These are phyloP conservation scores for Umbelopsis ramanniana DNA, from an alignment of 192 early-diverging fungal species.

Conservation along the genomic window DNA sequence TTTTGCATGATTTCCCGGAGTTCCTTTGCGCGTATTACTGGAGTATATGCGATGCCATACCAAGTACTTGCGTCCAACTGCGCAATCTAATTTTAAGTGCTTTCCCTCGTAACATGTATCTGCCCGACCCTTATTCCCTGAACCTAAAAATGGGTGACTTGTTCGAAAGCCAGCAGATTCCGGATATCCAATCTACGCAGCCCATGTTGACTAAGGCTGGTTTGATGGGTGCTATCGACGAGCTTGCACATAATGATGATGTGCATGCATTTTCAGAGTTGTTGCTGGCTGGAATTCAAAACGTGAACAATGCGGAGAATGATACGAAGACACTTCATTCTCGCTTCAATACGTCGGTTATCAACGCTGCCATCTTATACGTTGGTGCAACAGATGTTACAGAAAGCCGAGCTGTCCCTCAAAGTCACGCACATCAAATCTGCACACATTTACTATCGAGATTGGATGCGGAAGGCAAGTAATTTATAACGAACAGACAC, in stretches of 20 bases:
- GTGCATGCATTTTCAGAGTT: slow-evolving; percentile 62
- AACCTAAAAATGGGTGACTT: slow-evolving; percentile 89
- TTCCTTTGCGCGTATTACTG: slow-evolving; percentile 93
- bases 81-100: slow-evolving; percentile 97
- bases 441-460: slow-evolving; percentile 37
- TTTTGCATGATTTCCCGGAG: slow-evolving; percentile 98
- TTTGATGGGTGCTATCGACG: slow-evolving; percentile 77
- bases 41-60: slow-evolving; percentile 90
- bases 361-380: slow-evolving; percentile 5
- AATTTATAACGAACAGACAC: no score
- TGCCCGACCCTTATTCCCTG: slow-evolving; percentile 95
- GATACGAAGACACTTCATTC: slow-evolving; percentile 66
- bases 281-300: slow-evolving; percentile 50
- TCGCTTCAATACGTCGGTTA: slow-evolving; percentile 17
- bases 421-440: slow-evolving; percentile 3
- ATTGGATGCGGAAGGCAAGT: slow-evolving; percentile 74
- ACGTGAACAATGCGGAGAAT: slow-evolving; percentile 42
- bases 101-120: slow-evolving; percentile 91
- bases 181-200: slow-evolving; percentile 84
- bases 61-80: slow-evolving; percentile 89
- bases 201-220: slow-evolving; percentile 58
- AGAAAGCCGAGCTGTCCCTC: not conserved
- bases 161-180: slow-evolving; percentile 84
- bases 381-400: not conserved
- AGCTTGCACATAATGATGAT: slow-evolving; percentile 59